Evolutionary conservation across 2,329 filamentous ascomycete genomes (phyloP).

Genomic region (Endocalyx cinctus): DNA sequence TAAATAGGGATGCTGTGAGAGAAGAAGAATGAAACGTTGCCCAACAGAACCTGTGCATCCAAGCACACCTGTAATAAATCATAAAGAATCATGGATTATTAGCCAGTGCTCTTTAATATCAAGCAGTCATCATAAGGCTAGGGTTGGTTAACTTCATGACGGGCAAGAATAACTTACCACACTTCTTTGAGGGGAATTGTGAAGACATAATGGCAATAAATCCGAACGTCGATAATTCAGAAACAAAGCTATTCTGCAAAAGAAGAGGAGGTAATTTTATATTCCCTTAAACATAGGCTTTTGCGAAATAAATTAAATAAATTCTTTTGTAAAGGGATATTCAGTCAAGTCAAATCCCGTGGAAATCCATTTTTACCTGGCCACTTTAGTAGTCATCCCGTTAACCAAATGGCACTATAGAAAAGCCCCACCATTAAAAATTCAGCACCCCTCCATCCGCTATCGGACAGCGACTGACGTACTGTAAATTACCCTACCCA

Average conservation of each 20-base stretch:
- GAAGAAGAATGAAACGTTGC: constrained; percentile 89
- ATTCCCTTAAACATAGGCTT: no score
- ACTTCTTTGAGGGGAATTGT: constrained; percentile 54
- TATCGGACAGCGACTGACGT: no score
- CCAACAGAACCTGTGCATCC: constrained; percentile 93
- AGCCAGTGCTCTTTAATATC: constrained; percentile 1
- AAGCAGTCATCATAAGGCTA: no score
- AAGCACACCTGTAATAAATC: constrained; percentile 54
- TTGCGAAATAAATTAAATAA: no score
- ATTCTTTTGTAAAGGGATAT: no score
- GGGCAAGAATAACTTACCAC: constrained; percentile 51
- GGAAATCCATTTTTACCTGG: not conserved
- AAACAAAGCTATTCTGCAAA: no score
- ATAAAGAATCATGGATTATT: constrained; percentile 5
- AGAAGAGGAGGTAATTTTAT: no score
- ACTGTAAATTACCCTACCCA: no score
- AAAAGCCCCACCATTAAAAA: constrained; percentile 17
- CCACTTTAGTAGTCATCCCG: not conserved
- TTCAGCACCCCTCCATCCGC: constrained; percentile 26
- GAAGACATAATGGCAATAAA: constrained; percentile 17
- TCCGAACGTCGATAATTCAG: constrained; percentile 3
- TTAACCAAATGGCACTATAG: constrained; percentile 2
- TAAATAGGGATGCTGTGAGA: constrained; percentile 82
- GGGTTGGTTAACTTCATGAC: no score
- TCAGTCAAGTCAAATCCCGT: constrained; percentile 10